A percentile compares a stretch with the other conserved stretches of the same genome.
Conservation (phyloP, 352 stramenopile genomes). For the Globisporangium abappressorium region DNA sequence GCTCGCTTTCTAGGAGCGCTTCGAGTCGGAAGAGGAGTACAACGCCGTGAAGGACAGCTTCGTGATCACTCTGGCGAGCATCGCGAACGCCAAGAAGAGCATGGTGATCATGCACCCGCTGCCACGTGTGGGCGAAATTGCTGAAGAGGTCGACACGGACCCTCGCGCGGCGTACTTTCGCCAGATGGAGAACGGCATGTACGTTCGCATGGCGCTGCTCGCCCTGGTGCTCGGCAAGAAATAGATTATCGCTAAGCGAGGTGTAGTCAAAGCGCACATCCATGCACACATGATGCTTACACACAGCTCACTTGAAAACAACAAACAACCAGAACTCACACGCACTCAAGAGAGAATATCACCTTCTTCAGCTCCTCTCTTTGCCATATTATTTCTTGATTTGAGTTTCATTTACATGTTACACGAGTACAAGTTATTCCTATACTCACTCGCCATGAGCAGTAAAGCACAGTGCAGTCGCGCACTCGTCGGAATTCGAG, state of each 20-base stretch:
- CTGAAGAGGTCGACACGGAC: conserved; percentile 94
- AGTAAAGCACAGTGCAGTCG: conserved; percentile 33
- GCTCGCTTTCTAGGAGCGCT: conserved; percentile 86
- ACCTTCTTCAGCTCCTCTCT: background rate
- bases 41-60: conserved; percentile 93
- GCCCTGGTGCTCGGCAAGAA: conserved; percentile 89
- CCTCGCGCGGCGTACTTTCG: conserved; percentile 96
- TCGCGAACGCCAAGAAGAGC: conserved; percentile 82
- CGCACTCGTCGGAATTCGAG: conserved; percentile 35
- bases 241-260: conserved; percentile 25
- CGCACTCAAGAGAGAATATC: background rate
- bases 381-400: background rate
- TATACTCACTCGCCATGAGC: conserved; percentile 14
- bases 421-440: background rate
- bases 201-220: conserved; percentile 98
- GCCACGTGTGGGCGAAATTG: conserved; percentile 97
- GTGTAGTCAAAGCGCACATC: background rate
- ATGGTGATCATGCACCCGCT: conserved; percentile 99
- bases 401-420: background rate
- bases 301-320: background rate
- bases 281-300: background rate
- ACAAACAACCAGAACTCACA: background rate
- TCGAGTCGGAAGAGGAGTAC: conserved; percentile 93
- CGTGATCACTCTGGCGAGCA: conserved; percentile 62
- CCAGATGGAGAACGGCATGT: conserved; percentile 99